Evolutionary conservation across 192 early-diverging fungal species (phyloP), one percentile per base, ranked within the genome.

Genomic region (Spizellomyces punctatus): DNA sequence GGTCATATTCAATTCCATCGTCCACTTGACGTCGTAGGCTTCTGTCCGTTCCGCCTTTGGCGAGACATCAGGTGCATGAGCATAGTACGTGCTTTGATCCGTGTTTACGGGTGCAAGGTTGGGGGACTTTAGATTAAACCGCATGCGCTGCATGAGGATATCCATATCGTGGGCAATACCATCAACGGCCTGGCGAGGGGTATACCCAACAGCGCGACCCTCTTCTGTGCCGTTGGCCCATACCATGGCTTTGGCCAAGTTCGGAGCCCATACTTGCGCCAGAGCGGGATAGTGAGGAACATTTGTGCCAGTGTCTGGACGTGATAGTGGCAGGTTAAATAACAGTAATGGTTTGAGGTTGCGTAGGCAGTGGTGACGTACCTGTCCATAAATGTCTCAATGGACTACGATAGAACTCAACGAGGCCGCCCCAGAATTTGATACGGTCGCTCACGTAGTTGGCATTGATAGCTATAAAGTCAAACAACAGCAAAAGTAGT

Each of bases 211-310:
- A 19, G 27, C 27, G 27, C 27, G 27, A 2, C 27, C 19, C 16
- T 19, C 19, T 16, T 55, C 19, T 0, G 54, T 55, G 54, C 19
- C 19, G 54, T n/a, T 16, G 16, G 54, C 54, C 16, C 16, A 55
- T 16, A n/a, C 19, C 16, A 55, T 55, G 16, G 54, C 54, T 55
- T 55, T 55, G 16, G 54, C 54, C 1, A 55, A 2, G 54, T 55
- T 55, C 54, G 54, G 54, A n/a, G 54, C 54, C 54, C 54, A 55
- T 16, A 55, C 54, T 55, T 16, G 16, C 16, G 54, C 54, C 16
- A 55, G 54, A 19, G 54, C 54, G 19, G 54, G 19, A 3, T 55
- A 55, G 54, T 55, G 54, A 2, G 54, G 54, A n/a, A 55, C 54
- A 19, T 55, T 55, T n/a, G 54, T 55, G 19, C 54, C 54, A 3